A percentile compares a stretch with the other conserved stretches of the same genome.
These are phyloP conservation scores for Aspergillus amoenus DNA, from an alignment of 2,329 filamentous ascomycete genomes.

Conservation along the genomic window DNA sequence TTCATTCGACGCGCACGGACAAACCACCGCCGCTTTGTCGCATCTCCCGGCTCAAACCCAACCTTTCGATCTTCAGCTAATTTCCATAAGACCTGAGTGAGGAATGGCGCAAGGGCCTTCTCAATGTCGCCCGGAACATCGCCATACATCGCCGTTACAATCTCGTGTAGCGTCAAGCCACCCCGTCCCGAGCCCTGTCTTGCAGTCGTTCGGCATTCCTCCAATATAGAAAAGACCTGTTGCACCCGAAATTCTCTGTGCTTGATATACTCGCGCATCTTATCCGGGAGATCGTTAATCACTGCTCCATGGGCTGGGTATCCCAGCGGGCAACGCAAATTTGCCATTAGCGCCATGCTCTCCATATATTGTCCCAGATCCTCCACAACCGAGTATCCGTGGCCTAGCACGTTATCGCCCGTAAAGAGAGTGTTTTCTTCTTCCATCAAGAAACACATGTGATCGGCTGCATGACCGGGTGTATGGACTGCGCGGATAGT, in stretches of 20 bases:
- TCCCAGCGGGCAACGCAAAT: conserved; percentile 36
- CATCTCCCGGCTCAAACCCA: conserved; percentile 38
- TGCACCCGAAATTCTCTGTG: conserved; percentile 41
- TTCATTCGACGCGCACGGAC: neutral
- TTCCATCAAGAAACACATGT: conserved; percentile 70
- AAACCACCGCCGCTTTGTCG: conserved; percentile 40
- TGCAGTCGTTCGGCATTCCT: conserved; percentile 5
- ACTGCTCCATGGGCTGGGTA: conserved; percentile 49
- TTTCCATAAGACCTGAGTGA: conserved; percentile 44
- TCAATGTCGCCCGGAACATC: conserved; percentile 28
- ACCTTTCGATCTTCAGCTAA: conserved; percentile 46
- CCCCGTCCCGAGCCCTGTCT: conserved; percentile 21
- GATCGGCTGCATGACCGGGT: conserved; percentile 72
- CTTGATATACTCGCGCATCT: conserved; percentile 39
- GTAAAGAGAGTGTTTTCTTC: conserved; percentile 77
- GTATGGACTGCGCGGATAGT: conserved; percentile 46
- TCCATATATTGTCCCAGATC: conserved; percentile 40
- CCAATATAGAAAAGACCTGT: conserved; percentile 39
- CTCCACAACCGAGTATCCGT: conserved; percentile 43
- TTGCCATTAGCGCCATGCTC: conserved; percentile 34
- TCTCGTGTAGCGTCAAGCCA: conserved; percentile 41
- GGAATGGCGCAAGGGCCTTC: conserved; percentile 45
- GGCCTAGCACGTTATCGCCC: conserved; percentile 76
- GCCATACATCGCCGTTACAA: conserved; percentile 49
- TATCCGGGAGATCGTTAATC: conserved; percentile 39